phyloP scores from a whole-genome alignment of 139 green algal genomes.

The Medakamo hakoo region DNA sequence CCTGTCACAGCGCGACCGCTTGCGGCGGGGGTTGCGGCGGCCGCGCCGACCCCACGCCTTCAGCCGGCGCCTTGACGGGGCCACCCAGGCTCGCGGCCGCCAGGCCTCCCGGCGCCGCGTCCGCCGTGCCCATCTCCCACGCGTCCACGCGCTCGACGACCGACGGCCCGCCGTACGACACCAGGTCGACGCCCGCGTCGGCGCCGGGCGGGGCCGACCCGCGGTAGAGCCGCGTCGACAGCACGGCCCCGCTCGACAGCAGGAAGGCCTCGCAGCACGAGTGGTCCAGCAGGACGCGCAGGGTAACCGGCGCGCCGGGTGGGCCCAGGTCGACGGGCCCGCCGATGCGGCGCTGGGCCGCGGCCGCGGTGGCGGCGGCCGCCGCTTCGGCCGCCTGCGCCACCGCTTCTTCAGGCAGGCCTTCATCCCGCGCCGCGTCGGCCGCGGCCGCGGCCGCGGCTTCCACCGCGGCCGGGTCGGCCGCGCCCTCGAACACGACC shows the following conservation, averaged over 20 bases:
- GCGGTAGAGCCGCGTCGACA: conserved; percentile 62
- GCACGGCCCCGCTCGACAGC: conserved; percentile 23
- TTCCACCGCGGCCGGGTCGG: background rate
- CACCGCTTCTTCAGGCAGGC: no score
- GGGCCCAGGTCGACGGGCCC: conserved; percentile 26
- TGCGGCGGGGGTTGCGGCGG: no score
- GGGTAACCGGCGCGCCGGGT: conserved; percentile 16
- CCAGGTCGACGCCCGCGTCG: conserved; percentile 31
- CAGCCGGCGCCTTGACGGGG: no score
- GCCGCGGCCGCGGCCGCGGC: no score
- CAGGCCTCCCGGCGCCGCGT: no score
- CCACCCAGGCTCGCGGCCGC: no score
- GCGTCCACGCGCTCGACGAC: background rate
- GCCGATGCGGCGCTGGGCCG: conserved; percentile 29
- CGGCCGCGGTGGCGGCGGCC: background rate
- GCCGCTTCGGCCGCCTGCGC: conserved; percentile 1
- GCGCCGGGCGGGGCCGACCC: conserved; percentile 23
- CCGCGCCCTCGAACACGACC: conserved; percentile 24
- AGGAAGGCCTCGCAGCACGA: conserved; percentile 49
- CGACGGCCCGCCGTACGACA: background rate
- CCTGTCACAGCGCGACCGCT: no score
- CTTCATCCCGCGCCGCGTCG: no score
- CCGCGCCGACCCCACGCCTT: no score
- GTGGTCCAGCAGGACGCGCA: conserved; percentile 63
- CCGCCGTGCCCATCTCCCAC: background rate